Evolutionary conservation across 768 basidiomycete genomes (phyloP).

Genomic region (Amylocystis lapponica): DNA sequence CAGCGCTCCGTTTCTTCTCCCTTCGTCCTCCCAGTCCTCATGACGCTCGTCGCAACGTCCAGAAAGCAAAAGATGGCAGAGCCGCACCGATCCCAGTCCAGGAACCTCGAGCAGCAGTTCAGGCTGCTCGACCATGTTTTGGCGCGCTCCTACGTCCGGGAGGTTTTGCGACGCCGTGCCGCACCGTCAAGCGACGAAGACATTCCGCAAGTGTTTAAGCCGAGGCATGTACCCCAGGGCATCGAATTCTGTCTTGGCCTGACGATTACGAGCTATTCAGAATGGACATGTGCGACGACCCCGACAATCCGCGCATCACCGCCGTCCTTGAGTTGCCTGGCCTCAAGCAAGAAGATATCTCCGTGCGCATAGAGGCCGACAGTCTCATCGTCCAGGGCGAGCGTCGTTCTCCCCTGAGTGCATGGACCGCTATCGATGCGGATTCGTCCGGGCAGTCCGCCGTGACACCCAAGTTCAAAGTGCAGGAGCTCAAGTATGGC

Average conservation of each 20-base stretch:
- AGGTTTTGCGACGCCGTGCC: slow-evolving; percentile 3
- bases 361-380: slow-evolving; percentile 27
- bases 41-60: background rate
- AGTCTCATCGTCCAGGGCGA: slow-evolving; percentile 31
- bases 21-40: background rate
- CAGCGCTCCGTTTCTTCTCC: slow-evolving; percentile 4
- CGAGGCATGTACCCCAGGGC: slow-evolving; percentile 5
- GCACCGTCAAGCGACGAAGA: slow-evolving; percentile 3
- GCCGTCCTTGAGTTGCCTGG: slow-evolving; percentile 38
- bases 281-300: slow-evolving; percentile 36
- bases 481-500: slow-evolving; percentile 37
- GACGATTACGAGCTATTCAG: slow-evolving; percentile 15
- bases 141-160: slow-evolving; percentile 8
- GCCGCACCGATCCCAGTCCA: background rate
- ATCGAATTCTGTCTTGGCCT: background rate
- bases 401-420: slow-evolving; percentile 10
- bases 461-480: slow-evolving; percentile 13
- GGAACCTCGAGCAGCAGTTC: slow-evolving; percentile 3
- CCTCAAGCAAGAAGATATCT: slow-evolving; percentile 29
- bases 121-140: slow-evolving; percentile 11
- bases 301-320: slow-evolving; percentile 24
- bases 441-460: background rate
- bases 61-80: slow-evolving; percentile 8
- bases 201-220: slow-evolving; percentile 1
- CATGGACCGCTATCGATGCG: background rate